Conservation (phyloP, 2,329 filamentous ascomycete genomes). For the Leptographium wingfieldii region DNA sequence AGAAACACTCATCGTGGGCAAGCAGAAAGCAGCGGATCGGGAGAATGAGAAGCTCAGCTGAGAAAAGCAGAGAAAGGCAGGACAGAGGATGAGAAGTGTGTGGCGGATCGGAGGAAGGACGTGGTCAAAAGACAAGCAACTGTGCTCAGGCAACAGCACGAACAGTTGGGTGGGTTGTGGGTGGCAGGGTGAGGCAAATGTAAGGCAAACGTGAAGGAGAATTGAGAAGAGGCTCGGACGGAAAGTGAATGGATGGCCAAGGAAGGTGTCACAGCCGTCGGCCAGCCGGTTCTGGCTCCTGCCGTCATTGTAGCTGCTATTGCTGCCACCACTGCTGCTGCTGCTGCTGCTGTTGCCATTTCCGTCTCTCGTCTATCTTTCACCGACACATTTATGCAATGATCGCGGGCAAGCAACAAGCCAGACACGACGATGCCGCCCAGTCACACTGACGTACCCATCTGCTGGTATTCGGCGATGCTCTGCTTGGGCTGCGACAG, state of each 20-base stretch:
- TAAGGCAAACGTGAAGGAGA: background rate
- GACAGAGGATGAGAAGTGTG: background rate
- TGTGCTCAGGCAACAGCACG: too few species aligned
- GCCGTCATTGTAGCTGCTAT: background rate
- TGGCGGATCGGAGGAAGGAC: too few species aligned
- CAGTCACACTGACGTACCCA: conserved; percentile 44
- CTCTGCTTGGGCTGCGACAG: conserved; percentile 95
- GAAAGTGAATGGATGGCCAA: background rate
- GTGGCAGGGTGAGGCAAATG: background rate
- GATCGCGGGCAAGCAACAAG: too few species aligned
- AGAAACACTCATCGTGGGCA: background rate
- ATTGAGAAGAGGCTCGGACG: background rate
- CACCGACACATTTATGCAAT: background rate
- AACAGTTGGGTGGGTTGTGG: background rate
- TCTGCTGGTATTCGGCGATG: conserved; percentile 82
- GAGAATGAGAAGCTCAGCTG: background rate
- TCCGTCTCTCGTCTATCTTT: background rate
- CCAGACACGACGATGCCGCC: background rate
- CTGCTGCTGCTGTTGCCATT: background rate
- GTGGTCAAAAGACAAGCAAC: too few species aligned
- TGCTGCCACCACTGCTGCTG: background rate
- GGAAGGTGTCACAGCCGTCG: background rate
- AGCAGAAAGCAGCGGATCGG: too few species aligned
- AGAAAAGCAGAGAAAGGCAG: background rate
- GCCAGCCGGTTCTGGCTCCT: background rate